Conservation (phyloP, 768 basidiomycete genomes). For the Suillus cothurnatus region DNA sequence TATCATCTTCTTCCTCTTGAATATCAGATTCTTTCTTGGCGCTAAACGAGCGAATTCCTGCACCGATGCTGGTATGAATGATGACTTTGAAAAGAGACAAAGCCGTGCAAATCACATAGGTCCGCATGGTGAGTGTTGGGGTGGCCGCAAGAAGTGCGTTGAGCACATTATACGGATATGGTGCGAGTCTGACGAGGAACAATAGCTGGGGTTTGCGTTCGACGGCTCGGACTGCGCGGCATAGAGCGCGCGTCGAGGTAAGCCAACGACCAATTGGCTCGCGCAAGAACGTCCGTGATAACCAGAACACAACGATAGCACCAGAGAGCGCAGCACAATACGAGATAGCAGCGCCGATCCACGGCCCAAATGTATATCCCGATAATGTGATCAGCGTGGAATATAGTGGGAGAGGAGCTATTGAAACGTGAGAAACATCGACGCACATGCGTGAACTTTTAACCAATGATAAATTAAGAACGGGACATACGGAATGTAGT, state of each 20-base stretch:
- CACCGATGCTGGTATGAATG: conserved; percentile 87
- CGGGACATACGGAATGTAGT: conserved; percentile 79
- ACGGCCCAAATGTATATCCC: conserved; percentile 87
- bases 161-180: conserved; percentile 93
- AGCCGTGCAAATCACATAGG: conserved; percentile 79
- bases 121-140: conserved; percentile 76
- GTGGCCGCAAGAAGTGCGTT: conserved; percentile 91
- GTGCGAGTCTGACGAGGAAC: conserved; percentile 90
- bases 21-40: conserved; percentile 54
- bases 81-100: conserved; percentile 88
- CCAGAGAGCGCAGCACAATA: conserved; percentile 86
- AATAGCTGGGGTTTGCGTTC: conserved; percentile 86
- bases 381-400: conserved; percentile 91
- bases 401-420: conserved; percentile 90
- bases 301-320: conserved; percentile 78
- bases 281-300: conserved; percentile 76
- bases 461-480: conserved; percentile 7
- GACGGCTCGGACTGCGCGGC: conserved; percentile 82
- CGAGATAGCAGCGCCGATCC: conserved; percentile 83
- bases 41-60: conserved; percentile 79
- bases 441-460: conserved; percentile 16
- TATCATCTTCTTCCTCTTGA: conserved; percentile 40
- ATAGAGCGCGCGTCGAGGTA: conserved; percentile 67
- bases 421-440: conserved; percentile 13
- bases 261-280: conserved; percentile 74